A percentile compares a stretch with the other conserved stretches of the same genome.
Evolutionary conservation across 139 green algal species (phyloP).

Genomic region (Chlorella vulgaris): DNA sequence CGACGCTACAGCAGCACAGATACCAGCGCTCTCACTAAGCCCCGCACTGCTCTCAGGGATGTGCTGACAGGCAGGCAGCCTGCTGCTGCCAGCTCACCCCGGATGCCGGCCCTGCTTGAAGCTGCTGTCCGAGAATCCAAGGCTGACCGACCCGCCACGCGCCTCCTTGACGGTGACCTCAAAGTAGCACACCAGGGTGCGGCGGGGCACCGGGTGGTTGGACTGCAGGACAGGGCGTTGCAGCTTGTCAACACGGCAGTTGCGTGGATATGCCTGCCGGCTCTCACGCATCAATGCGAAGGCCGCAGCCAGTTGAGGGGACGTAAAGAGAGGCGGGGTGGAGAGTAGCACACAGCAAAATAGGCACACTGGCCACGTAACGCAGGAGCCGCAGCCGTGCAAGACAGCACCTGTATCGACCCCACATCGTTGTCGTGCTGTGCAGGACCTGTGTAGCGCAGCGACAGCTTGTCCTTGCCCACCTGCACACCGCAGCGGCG

Average conservation of each 20-base stretch:
- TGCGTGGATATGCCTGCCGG: neutral
- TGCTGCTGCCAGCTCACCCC: conserved; percentile 73
- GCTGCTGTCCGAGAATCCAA: conserved; percentile 76
- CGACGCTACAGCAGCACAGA: too few species aligned
- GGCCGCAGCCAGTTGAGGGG: too few species aligned
- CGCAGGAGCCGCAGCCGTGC: too few species aligned
- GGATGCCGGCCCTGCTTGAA: conserved; percentile 84
- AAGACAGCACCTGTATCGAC: conserved; percentile 48
- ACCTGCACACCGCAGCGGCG: neutral
- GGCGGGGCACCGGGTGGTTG: conserved; percentile 69
- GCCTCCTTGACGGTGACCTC: conserved; percentile 76
- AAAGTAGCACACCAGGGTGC: conserved; percentile 82
- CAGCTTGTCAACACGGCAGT: neutral
- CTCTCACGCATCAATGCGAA: neutral
- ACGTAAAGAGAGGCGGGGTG: neutral
- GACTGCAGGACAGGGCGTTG: conserved; percentile 49
- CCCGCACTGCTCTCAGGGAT: too few species aligned
- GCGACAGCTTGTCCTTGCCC: conserved; percentile 71
- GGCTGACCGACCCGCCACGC: conserved; percentile 58
- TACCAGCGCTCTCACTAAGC: too few species aligned
- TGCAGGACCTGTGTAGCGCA: conserved; percentile 70
- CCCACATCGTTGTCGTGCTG: conserved; percentile 81
- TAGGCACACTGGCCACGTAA: too few species aligned
- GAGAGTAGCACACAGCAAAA: neutral
- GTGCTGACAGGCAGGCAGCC: too few species aligned